Evolutionary conservation across 2,329 filamentous ascomycete species (phyloP).

Genomic region (Sporothrix sp.): DNA sequence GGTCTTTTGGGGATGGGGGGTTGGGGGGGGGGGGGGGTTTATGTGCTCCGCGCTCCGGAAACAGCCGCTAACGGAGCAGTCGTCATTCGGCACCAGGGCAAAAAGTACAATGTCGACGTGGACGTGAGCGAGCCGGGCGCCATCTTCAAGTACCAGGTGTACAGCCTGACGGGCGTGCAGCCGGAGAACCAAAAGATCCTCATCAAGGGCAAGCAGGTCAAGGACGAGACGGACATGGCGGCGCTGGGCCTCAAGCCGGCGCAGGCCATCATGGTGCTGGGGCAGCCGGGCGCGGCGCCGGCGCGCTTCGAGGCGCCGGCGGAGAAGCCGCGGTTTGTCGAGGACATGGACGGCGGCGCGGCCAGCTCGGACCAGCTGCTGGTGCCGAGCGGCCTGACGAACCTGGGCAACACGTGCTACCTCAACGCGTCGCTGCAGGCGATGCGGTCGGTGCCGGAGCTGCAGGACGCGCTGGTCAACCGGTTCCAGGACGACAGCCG

Average conservation of each 20-base stretch:
- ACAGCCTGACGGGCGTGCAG: conserved; percentile 89
- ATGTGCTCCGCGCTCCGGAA: too few species aligned
- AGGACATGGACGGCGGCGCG: conserved; percentile 94
- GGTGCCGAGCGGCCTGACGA: conserved; percentile 77
- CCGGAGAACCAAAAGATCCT: conserved; percentile 94
- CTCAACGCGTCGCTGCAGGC: conserved; percentile 96
- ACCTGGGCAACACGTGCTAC: conserved; percentile 96
- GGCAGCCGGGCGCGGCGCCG: conserved; percentile 63
- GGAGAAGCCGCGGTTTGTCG: conserved; percentile 76
- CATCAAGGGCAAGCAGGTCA: conserved; percentile 87
- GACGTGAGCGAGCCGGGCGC: conserved; percentile 78
- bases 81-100: conserved; percentile 88
- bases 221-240: conserved; percentile 83
- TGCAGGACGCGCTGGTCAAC: conserved; percentile 65
- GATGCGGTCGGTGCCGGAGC: conserved; percentile 77
- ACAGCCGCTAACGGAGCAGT: conserved; percentile 41
- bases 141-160: conserved; percentile 91
- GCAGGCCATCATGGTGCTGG: conserved; percentile 93
- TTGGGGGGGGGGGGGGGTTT: not conserved
- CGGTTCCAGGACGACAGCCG: conserved; percentile 32
- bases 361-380: conserved; percentile 68
- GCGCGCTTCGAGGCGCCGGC: conserved; percentile 59
- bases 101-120: conserved; percentile 88
- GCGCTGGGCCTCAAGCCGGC: conserved; percentile 77
- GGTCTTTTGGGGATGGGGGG: not conserved